A percentile compares a stretch with the other conserved stretches of the same genome.
Conservation (phyloP, 2,329 filamentous ascomycete species). For the Paraconiothyrium sp. region DNA sequence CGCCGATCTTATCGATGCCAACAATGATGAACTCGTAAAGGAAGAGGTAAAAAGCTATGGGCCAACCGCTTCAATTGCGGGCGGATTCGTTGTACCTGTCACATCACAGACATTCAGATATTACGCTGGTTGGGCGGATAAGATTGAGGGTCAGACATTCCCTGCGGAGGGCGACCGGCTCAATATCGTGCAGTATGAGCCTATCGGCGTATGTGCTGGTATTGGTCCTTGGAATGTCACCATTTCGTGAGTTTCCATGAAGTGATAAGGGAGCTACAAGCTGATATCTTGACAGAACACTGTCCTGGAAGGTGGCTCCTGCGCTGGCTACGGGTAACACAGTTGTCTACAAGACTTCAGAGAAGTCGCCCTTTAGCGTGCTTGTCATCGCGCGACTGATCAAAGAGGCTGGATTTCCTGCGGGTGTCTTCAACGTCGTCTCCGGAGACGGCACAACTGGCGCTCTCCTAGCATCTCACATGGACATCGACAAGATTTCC, state of each 20-base stretch:
- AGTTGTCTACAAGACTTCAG: constrained; percentile 39
- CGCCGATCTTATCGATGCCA: constrained; percentile 30
- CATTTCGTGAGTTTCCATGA: constrained; percentile 22
- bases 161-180: constrained; percentile 21
- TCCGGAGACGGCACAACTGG: constrained; percentile 44
- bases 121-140: constrained; percentile 35
- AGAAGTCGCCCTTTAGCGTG: constrained; percentile 38
- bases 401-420: constrained; percentile 48
- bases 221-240: constrained; percentile 44
- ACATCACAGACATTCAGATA: constrained; percentile 22
- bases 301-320: constrained; percentile 41
- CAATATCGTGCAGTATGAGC: constrained; percentile 33
- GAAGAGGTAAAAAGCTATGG: constrained; percentile 30
- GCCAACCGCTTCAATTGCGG: constrained; percentile 22
- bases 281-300: constrained; percentile 19
- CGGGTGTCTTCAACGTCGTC: constrained; percentile 52
- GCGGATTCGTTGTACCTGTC: constrained; percentile 17
- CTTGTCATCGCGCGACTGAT: constrained; percentile 37
- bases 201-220: constrained; percentile 41
- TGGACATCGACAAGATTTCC: constrained; percentile 53
- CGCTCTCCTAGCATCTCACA: constrained; percentile 51
- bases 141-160: constrained; percentile 34
- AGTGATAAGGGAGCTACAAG: neutral
- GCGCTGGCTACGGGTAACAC: constrained; percentile 48
- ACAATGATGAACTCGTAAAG: constrained; percentile 24